Percentiles rank a stretch among this genome's conserved stretches.
Evolutionary conservation across 257 asterid genomes (phyloP).

Genomic region (Solanum appendiculatum): DNA sequence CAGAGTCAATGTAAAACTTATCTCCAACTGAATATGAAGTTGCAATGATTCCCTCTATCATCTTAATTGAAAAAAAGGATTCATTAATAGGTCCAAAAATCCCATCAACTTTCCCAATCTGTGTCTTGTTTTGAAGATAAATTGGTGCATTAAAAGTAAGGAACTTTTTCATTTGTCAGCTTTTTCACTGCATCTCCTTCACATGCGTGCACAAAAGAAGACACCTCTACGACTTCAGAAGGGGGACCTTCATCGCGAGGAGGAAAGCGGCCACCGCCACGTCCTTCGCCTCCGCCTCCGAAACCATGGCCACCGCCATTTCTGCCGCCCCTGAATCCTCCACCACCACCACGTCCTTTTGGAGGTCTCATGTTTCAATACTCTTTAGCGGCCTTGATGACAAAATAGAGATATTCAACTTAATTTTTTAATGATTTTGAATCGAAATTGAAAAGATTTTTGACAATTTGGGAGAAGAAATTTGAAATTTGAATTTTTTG

Average conservation of each 20-base stretch:
- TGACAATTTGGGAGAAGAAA: too few species aligned
- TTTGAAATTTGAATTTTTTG: too few species aligned
- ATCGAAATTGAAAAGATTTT: too few species aligned
- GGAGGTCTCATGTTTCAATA: constrained; percentile 65
- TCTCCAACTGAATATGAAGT: constrained; percentile 74
- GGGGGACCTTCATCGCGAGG: constrained; percentile 78
- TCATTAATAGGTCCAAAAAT: constrained; percentile 96
- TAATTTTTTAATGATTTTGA: too few species aligned
- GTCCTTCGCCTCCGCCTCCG: constrained; percentile 29
- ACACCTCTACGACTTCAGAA: constrained; percentile 59
- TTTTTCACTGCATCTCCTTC: constrained; percentile 96
- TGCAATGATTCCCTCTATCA: constrained; percentile 88
- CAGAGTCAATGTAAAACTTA: constrained; percentile 88
- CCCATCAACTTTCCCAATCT: constrained; percentile 96
- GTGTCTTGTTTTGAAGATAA: constrained; percentile 85
- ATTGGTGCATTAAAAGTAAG: constrained; percentile 93
- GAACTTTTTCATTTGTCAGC: constrained; percentile 81
- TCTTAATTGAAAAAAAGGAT: constrained; percentile 69
- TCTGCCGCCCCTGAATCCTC: constrained; percentile 65
- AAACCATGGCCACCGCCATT: constrained; percentile 44
- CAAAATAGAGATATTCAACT: too few species aligned
- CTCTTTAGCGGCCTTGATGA: not conserved
- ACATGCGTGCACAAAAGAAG: constrained; percentile 71
- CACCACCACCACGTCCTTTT: constrained; percentile 88
- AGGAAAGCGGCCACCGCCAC: constrained; percentile 37